Evolutionary conservation across 2,329 filamentous ascomycete genomes (phyloP).

Genomic region (Calonectria pteridis): DNA sequence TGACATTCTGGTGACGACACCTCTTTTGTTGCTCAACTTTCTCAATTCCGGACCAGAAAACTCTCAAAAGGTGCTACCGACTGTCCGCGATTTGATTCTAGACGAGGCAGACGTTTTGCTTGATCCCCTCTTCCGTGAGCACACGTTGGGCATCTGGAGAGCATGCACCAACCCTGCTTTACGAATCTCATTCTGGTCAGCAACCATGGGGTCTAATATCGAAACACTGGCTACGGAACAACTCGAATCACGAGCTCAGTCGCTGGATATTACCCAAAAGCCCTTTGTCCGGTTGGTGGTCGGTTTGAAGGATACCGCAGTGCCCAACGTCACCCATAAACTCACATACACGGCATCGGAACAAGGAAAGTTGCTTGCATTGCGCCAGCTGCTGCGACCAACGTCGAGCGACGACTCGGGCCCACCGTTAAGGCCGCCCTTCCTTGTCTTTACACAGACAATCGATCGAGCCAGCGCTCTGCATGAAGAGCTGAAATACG

Average conservation of each 20-base stretch:
- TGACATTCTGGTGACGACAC: constrained; percentile 57
- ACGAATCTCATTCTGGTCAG: constrained; percentile 89
- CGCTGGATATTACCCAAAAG: constrained; percentile 52
- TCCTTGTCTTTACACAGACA: constrained; percentile 96
- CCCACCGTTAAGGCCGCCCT: constrained; percentile 81
- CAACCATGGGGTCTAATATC: constrained; percentile 95
- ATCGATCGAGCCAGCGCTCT: constrained; percentile 91
- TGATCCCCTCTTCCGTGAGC: constrained; percentile 89
- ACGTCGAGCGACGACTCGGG: constrained; percentile 67
- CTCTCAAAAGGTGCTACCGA: constrained; percentile 67
- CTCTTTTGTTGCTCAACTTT: constrained; percentile 79
- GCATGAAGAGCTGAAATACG: constrained; percentile 91
- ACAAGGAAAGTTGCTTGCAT: constrained; percentile 89
- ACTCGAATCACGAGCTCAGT: constrained; percentile 66
- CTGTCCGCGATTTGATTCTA: constrained; percentile 80
- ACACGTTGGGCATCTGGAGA: constrained; percentile 87
- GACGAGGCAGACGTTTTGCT: constrained; percentile 97
- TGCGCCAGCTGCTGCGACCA: constrained; percentile 90
- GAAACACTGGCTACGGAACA: constrained; percentile 82
- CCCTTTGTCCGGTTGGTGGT: constrained; percentile 87
- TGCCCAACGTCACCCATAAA: constrained; percentile 91
- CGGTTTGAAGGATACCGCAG: constrained; percentile 95
- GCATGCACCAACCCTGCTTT: constrained; percentile 79
- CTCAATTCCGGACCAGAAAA: constrained; percentile 63
- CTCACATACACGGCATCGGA: constrained; percentile 94